Percentiles rank a stretch among this genome's conserved stretches.
phyloP scores from a whole-genome alignment of 495 filamentous ascomycete genomes.

The Cercophora scortea region DNA sequence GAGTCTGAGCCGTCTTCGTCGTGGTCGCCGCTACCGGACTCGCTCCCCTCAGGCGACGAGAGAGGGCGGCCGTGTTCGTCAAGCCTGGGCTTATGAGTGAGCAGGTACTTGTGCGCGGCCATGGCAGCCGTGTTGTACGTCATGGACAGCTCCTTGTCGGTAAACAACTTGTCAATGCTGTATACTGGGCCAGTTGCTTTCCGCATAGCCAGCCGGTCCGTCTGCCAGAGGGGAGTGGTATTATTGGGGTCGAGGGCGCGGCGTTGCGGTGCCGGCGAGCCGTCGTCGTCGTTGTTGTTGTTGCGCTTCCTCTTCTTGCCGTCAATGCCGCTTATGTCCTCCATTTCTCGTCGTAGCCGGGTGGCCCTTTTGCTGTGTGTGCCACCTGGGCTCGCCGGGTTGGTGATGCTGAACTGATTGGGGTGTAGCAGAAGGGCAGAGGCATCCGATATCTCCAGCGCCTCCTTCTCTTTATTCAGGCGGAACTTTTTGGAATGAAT shows the following conservation, averaged over 20 bases:
- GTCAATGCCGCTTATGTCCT: slow-evolving; percentile 62
- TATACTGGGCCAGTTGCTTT: slow-evolving; percentile 49
- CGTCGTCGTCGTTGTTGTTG: slow-evolving; percentile 67
- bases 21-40: slow-evolving; percentile 40
- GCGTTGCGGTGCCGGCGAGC: slow-evolving; percentile 56
- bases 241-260: slow-evolving; percentile 37
- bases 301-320: slow-evolving; percentile 70
- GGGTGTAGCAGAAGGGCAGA: slow-evolving; percentile 86
- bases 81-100: slow-evolving; percentile 40
- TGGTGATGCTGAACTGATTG: slow-evolving; percentile 81
- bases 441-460: slow-evolving; percentile 76
- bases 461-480: slow-evolving; percentile 80
- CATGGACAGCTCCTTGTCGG: slow-evolving; percentile 80
- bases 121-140: slow-evolving; percentile 65
- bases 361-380: slow-evolving; percentile 77
- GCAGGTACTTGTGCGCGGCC: slow-evolving; percentile 50
- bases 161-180: slow-evolving; percentile 85
- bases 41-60: slow-evolving; percentile 44
- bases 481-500: slow-evolving; percentile 68
- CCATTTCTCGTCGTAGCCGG: slow-evolving; percentile 68
- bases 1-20: slow-evolving; percentile 38
- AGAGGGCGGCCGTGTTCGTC: slow-evolving; percentile 37
- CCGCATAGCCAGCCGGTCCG: slow-evolving; percentile 35
- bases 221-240: slow-evolving; percentile 49
- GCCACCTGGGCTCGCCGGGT: slow-evolving; percentile 71